These are phyloP conservation scores for Epichloe typhina DNA, from an alignment of 2,329 filamentous ascomycete species.

Conservation along the genomic window DNA sequence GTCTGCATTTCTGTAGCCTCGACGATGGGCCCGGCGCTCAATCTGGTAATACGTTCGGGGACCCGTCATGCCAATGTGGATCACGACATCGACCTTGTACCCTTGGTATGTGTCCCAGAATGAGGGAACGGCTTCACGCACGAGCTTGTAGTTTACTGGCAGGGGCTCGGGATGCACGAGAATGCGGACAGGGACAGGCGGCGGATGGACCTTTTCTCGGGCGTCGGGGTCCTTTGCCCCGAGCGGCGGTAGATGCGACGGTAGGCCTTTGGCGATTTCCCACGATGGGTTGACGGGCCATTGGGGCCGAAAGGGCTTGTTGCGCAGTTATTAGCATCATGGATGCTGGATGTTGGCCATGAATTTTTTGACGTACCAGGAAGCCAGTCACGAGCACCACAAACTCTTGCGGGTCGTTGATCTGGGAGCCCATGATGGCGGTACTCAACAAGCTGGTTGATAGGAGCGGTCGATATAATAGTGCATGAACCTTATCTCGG, in stretches of 20 bases:
- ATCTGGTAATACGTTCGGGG: conserved; percentile 51
- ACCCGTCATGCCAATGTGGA: conserved; percentile 75
- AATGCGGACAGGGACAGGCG: conserved; percentile 48
- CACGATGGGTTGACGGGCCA: conserved; percentile 68
- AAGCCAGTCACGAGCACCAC: conserved; percentile 50
- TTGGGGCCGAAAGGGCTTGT: conserved; percentile 55
- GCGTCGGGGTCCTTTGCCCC: conserved; percentile 27
- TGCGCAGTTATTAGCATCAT: conserved; percentile 10
- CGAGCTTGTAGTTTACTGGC: conserved; percentile 55
- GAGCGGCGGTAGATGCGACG: conserved; percentile 44
- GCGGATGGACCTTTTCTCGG: conserved; percentile 17
- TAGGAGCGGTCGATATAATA: not conserved
- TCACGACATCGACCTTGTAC: conserved; percentile 44
- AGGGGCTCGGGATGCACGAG: conserved; percentile 53
- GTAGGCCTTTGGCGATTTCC: conserved; percentile 61
- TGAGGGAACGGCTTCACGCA: conserved; percentile 48
- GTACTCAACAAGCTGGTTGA: not conserved
- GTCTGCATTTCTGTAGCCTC: conserved; percentile 58
- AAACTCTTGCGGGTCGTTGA: conserved; percentile 32
- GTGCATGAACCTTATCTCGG: no score
- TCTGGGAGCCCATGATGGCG: conserved; percentile 22
- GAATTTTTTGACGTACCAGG: conserved; percentile 29
- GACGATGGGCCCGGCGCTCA: conserved; percentile 56
- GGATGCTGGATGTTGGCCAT: not conserved
- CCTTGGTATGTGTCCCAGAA: conserved; percentile 38